phyloP scores from a whole-genome alignment of 2,329 filamentous ascomycete genomes.

The Colletotrichum tofieldiae region DNA sequence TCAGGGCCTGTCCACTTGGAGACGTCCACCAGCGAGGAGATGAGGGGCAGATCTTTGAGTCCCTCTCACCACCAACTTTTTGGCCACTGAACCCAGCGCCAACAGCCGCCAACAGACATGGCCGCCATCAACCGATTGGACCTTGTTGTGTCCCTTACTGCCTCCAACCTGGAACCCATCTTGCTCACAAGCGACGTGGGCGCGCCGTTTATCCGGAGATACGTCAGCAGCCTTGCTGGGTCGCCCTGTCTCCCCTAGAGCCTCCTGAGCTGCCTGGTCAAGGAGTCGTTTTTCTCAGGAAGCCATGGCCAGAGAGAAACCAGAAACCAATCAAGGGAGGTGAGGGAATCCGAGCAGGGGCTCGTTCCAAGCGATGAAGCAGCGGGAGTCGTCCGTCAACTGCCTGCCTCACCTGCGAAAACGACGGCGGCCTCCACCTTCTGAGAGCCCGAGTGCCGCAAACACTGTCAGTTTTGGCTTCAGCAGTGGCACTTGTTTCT shows the following conservation, averaged over 20 bases:
- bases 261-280: background rate
- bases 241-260: no score
- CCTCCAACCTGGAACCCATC: background rate
- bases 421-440: conserved; percentile 6
- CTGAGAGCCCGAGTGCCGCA: conserved; percentile 24
- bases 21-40: background rate
- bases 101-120: conserved; percentile 14
- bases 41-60: conserved; percentile 1
- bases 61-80: background rate
- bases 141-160: background rate
- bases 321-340: background rate
- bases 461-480: conserved; percentile 38
- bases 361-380: conserved; percentile 6
- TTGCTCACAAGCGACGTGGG: background rate
- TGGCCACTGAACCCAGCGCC: background rate
- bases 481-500: conserved; percentile 35
- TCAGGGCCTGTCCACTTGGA: conserved; percentile 38
- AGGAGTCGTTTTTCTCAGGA: conserved; percentile 7
- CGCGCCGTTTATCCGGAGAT: conserved; percentile 27
- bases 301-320: background rate
- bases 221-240: conserved; percentile 14
- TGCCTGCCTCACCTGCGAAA: conserved; percentile 10
- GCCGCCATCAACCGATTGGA: conserved; percentile 33
- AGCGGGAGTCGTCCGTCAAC: conserved; percentile 5
- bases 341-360: background rate